Base-by-base conservation (phyloP, 192 early-diverging fungal genomes). In the Coemansia sp. region DNA sequence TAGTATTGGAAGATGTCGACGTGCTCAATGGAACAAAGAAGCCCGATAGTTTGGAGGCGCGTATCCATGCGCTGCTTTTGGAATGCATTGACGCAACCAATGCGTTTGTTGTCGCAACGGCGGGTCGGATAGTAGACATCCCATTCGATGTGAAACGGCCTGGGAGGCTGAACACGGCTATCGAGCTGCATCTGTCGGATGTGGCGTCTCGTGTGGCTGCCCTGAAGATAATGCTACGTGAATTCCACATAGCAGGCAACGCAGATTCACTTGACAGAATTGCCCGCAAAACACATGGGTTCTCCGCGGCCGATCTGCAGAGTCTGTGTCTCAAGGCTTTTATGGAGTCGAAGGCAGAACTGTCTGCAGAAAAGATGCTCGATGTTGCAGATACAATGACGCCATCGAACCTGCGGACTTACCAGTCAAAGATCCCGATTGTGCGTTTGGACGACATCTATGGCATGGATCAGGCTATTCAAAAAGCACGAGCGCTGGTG, bases 241-340 rank as follows among this genome's bases (percentile, higher is more conserved):
- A 68, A n/a, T 78, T 84, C 44, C 62, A 57, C 20, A 57, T 84
- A 5, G 44, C 77, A 7, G 15, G 14, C 8, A 20, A 66, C 7
- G 64, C 64, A 7, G 63, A 67, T 18, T 63, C 46, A 10, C 63
- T 77, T 39, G 45, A 49, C n/a, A 60, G 30, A 33, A 52, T 76
- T 20, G 76, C 81, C 38, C 68, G 67, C 36, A 60, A 53, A 36
- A 69, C 76, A 0, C 77, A 84, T 43, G 93, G 94, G n/a, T 93
- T 91, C 73, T 91, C 92, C 0, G 87, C 91, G 1, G 87, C 91
- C 14, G 94, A 96, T 77, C 75, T 96, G 61, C 86, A 91, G 77
- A 89, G 81, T 35, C 62, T 92, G 34, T 92, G 89, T 78, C 16
- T 83, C 78, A 43, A 71, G 75, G 64, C 59, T 52, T 90, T 63